These are phyloP conservation scores for Thalassiosira exigua DNA, from an alignment of 352 stramenopile species.

Conservation along the genomic window DNA sequence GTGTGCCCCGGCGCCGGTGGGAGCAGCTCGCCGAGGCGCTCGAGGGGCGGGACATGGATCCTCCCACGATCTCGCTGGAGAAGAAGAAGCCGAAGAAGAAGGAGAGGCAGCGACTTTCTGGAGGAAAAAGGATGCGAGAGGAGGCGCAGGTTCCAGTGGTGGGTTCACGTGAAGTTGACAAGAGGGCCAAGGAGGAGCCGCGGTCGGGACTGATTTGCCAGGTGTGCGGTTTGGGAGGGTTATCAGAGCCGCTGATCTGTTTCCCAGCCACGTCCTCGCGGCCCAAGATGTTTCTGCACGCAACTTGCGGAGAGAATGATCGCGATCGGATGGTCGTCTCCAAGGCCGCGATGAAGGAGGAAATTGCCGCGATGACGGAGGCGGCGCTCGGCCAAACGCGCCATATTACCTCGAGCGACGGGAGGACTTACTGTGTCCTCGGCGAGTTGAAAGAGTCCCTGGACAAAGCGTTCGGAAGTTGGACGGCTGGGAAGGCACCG, in stretches of 20 bases:
- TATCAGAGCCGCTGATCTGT: conserved; percentile 1
- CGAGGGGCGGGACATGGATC: conserved; percentile 18
- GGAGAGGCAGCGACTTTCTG: no score
- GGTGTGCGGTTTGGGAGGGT: conserved; percentile 1
- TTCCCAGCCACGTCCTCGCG: conserved; percentile 35
- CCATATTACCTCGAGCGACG: conserved; percentile 7
- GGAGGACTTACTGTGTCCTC: conserved; percentile 24
- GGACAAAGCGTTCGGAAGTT: conserved; percentile 14
- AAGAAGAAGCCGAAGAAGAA: conserved; percentile 22
- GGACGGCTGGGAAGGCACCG: no score
- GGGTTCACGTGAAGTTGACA: no score
- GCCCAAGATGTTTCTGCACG: conserved; percentile 15
- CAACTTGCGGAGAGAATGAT: conserved; percentile 13
- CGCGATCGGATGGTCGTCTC: not conserved
- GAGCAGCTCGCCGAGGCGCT: conserved; percentile 25
- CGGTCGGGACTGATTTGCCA: no score
- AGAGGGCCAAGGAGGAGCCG: no score
- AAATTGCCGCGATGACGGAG: conserved; percentile 29
- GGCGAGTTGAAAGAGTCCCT: conserved; percentile 36
- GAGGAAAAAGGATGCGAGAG: conserved; percentile 30
- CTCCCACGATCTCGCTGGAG: conserved; percentile 5
- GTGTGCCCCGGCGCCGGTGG: conserved; percentile 35
- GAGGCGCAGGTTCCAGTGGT: no score
- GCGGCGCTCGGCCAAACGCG: conserved; percentile 23
- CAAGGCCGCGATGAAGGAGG: conserved; percentile 11